Evolutionary conservation across 2,329 filamentous ascomycete species (phyloP), one percentile per base, ranked within the genome.

Genomic region (Cryphonectria carpinicola): DNA sequence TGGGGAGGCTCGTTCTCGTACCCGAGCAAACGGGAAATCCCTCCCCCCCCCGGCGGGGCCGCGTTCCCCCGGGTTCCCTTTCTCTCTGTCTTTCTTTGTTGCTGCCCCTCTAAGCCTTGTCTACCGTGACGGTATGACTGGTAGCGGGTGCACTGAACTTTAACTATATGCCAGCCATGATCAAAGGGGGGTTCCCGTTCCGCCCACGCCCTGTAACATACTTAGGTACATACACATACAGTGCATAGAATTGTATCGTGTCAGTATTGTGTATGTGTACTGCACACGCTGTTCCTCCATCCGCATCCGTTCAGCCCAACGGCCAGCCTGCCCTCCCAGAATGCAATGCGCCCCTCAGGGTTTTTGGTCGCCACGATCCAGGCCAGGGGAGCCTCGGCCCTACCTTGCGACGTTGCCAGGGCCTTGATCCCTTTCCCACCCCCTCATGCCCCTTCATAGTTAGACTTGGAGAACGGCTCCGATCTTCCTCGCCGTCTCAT

Each of bases 401-500:
- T 68, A 39, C 25, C 62, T 39, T 62, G 66, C 54, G 66, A 54
- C 61, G 37, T 32, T 64, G 61, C 58, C 17, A 10, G 37, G 61
- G 25, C 61, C 22, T 6, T 19, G 10, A 17, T 25, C 22, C 22
- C 49, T 13, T 25, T 7, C 58, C 60, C 41, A 32, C 56, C 41
- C 67, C 56, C 35, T n/a, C 6, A 62, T 58, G 46, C 49, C 63
- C 41, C 41, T 66, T 63, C 52, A 39, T 41, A 67, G 67, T 61
- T 66, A 71, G 65, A 56, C 67, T 32, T 54, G 62, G 63, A 39
- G 58, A 39, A 19, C 2, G 54, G 54, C 28, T 19, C 39, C 39
- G 28, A 22, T 54, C 41, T 3, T 64, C 25, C 67, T 69, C 58
- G 70, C n/a, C 70, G 46, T 46, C 67, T 69, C 64, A 69, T 71